These are phyloP conservation scores for Phaffia tasmanica DNA, from an alignment of 768 basidiomycete species.

Conservation along the genomic window DNA sequence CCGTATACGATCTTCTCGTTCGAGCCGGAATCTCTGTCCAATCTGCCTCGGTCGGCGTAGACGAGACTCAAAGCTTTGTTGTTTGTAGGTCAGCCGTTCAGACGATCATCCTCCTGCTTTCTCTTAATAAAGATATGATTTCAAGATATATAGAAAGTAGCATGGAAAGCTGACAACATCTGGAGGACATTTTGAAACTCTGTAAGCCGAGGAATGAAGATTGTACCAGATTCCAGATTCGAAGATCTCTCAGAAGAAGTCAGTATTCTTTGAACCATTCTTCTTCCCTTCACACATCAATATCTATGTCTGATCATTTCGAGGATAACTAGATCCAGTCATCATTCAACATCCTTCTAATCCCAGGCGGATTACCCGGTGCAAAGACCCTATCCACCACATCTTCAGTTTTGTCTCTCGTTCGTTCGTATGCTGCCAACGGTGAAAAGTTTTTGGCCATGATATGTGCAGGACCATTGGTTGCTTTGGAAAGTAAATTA, in stretches of 20 bases:
- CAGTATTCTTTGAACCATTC: not conserved
- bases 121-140: not conserved
- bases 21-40: constrained; percentile 17
- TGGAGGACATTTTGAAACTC: too few relatives aligned
- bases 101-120: not conserved
- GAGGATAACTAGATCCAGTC: not conserved
- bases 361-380: constrained; percentile 22
- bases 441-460: not conserved
- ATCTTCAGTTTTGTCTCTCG: not conserved
- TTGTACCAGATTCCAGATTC: constrained; percentile 10
- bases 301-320: too few relatives aligned
- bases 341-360: constrained; percentile 1
- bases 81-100: not conserved
- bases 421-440: not conserved
- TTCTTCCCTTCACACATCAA: not conserved
- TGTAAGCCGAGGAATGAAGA: not conserved
- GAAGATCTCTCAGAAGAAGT: constrained; percentile 7
- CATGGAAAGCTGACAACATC: too few relatives aligned
- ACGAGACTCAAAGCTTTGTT: too few relatives aligned
- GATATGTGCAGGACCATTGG: constrained; percentile 20
- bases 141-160: too few relatives aligned
- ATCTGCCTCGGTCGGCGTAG: constrained; percentile 12
- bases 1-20: constrained; percentile 17
- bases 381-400: constrained; percentile 11
- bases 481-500: not conserved